These are phyloP conservation scores for Diplocarpon rosae DNA, from an alignment of 2,329 filamentous ascomycete species.

Conservation along the genomic window DNA sequence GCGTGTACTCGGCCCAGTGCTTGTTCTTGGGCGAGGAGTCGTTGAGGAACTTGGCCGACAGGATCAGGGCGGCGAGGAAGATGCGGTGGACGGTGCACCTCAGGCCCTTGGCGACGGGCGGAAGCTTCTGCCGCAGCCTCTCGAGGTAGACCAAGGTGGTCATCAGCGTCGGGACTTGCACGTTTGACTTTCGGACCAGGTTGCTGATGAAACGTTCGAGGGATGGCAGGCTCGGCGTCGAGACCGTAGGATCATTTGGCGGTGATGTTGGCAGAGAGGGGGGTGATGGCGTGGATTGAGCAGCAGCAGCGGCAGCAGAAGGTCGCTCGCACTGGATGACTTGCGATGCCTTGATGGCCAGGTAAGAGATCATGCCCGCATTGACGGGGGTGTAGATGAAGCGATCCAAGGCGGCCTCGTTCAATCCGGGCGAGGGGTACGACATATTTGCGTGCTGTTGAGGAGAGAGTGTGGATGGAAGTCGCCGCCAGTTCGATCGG, in stretches of 20 bases:
- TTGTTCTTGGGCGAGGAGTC: constrained; percentile 99
- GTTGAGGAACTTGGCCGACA: constrained; percentile 93
- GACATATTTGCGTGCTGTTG: constrained; percentile 12
- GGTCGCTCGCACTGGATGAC: constrained; percentile 71
- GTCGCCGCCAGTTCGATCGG: background rate
- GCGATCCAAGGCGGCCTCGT: constrained; percentile 65
- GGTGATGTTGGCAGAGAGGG: constrained; percentile 39
- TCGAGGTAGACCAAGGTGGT: constrained; percentile 88
- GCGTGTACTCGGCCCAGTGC: constrained; percentile 94
- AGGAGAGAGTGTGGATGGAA: background rate
- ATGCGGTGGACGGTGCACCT: constrained; percentile 95
- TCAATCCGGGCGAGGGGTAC: constrained; percentile 27
- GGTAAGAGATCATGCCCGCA: constrained; percentile 65
- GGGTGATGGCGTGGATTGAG: constrained; percentile 35
- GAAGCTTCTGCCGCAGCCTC: constrained; percentile 72
- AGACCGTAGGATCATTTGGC: constrained; percentile 29
- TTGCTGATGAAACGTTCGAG: constrained; percentile 87
- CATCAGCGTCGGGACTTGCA: constrained; percentile 96
- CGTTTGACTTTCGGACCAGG: constrained; percentile 84
- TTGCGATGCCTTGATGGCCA: constrained; percentile 61
- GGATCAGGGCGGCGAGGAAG: constrained; percentile 79
- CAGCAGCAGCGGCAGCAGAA: too few species aligned
- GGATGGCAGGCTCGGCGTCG: constrained; percentile 48
- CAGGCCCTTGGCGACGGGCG: constrained; percentile 91
- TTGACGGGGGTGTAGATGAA: constrained; percentile 71